Conservation (phyloP, 2,329 filamentous ascomycete species). For the Hypoxylon rubiginosum region DNA sequence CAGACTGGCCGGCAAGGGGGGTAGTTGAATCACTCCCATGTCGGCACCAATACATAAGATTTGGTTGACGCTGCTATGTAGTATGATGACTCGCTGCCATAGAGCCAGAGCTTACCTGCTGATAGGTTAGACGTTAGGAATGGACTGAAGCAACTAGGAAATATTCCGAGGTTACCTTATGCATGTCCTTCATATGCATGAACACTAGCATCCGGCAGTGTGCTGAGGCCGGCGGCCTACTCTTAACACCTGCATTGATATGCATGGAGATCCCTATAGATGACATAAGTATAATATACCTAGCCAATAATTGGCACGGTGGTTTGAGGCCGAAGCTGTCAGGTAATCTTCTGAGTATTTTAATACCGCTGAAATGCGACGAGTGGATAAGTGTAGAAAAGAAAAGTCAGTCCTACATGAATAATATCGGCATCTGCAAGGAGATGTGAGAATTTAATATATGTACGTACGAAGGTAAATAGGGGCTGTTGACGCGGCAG, state of each 20-base stretch:
- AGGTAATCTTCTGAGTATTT: not conserved
- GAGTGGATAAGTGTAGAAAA: not conserved
- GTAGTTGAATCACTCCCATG: too few relatives aligned
- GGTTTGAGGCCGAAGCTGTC: not conserved
- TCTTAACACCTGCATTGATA: slow-evolving; percentile 25
- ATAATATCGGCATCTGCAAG: not conserved
- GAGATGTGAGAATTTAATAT: not conserved
- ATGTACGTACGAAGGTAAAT: slow-evolving; percentile 12
- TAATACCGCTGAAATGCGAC: not conserved
- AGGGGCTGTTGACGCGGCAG: slow-evolving; percentile 17
- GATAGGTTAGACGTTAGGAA: not conserved
- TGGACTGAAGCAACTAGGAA: too few relatives aligned
- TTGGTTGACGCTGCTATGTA: too few relatives aligned
- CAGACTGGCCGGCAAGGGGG: too few relatives aligned
- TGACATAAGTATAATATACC: not conserved
- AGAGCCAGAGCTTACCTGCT: not conserved
- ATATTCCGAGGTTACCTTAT: slow-evolving; percentile 19
- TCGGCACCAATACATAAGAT: too few relatives aligned
- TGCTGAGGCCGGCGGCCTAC: slow-evolving; percentile 10
- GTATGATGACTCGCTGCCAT: too few relatives aligned
- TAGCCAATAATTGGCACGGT: not conserved
- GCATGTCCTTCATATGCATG: slow-evolving; percentile 16
- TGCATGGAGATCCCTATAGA: slow-evolving; percentile 7
- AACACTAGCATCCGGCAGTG: slow-evolving; percentile 15
- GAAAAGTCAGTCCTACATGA: not conserved